Evolutionary conservation across 768 basidiomycete genomes (phyloP).

Genomic region (Austroboletus eburneus): DNA sequence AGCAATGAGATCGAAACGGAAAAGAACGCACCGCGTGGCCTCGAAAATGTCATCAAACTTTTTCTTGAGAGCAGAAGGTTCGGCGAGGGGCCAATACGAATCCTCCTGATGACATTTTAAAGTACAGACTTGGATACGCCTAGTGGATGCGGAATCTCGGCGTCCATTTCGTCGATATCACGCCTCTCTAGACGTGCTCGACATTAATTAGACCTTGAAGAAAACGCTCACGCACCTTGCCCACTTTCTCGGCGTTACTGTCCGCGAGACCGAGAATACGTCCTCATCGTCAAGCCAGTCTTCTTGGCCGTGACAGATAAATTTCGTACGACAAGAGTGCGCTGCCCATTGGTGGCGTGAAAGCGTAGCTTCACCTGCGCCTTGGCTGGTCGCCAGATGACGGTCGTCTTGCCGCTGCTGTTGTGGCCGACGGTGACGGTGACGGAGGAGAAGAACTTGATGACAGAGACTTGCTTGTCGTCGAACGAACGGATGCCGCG

Average conservation of each 20-base stretch:
- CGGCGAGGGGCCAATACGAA: constrained; percentile 95
- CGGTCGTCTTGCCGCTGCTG: constrained; percentile 97
- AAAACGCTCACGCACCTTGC: constrained; percentile 53
- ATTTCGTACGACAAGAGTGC: constrained; percentile 89
- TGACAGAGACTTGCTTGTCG: constrained; percentile 88
- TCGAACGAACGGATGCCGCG: constrained; percentile 94
- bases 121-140: constrained; percentile 98
- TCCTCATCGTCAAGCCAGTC: constrained; percentile 94
- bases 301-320: constrained; percentile 93
- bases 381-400: constrained; percentile 98
- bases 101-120: constrained; percentile 99
- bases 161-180: constrained; percentile 97
- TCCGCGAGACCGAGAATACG: constrained; percentile 76
- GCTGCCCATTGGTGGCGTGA: constrained; percentile 78
- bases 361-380: constrained; percentile 97
- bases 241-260: constrained; percentile 56
- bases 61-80: constrained; percentile 90
- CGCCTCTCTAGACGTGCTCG: no score
- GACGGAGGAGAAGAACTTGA: constrained; percentile 96
- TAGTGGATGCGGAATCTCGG: constrained; percentile 86
- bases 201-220: no score
- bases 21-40: constrained; percentile 79
- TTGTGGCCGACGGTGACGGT: constrained; percentile 99
- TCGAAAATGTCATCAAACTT: constrained; percentile 99
- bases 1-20: no score